These are phyloP conservation scores for Penicillium mononematosum DNA, from an alignment of 495 filamentous ascomycete species.

Conservation along the genomic window DNA sequence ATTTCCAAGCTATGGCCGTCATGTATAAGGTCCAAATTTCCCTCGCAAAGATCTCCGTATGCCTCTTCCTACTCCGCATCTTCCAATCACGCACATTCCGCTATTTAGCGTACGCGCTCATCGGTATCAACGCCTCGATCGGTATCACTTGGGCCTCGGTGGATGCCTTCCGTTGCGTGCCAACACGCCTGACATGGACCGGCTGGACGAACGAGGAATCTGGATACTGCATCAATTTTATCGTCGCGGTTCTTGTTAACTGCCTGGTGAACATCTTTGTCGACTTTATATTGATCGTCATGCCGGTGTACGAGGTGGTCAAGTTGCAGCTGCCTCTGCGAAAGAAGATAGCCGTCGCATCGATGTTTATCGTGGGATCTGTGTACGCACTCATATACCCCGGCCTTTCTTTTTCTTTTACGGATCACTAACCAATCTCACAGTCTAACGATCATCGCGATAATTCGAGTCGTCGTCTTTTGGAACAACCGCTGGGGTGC, in stretches of 20 bases:
- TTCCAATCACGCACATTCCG: slow-evolving; percentile 38
- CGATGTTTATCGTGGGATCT: slow-evolving; percentile 37
- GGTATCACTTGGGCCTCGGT: slow-evolving; percentile 33
- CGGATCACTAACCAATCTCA: background rate
- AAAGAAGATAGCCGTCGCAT: slow-evolving; percentile 33
- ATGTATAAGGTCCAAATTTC: slow-evolving; percentile 38
- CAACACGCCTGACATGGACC: slow-evolving; percentile 34
- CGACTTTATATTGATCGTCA: slow-evolving; percentile 29
- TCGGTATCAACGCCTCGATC: slow-evolving; percentile 33
- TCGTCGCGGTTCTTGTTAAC: slow-evolving; percentile 28
- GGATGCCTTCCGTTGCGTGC: slow-evolving; percentile 36
- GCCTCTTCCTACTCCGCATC: slow-evolving; percentile 46
- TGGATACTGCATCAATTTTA: slow-evolving; percentile 32
- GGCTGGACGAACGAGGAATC: slow-evolving; percentile 26
- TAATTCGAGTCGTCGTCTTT: slow-evolving; percentile 34
- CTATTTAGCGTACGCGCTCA: slow-evolving; percentile 30
- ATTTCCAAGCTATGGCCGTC: slow-evolving; percentile 31
- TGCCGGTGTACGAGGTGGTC: slow-evolving; percentile 33
- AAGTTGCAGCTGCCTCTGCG: slow-evolving; percentile 30
- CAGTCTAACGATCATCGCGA: slow-evolving; percentile 29
- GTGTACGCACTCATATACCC: slow-evolving; percentile 18
- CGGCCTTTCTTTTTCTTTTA: background rate
- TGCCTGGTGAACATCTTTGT: slow-evolving; percentile 33
- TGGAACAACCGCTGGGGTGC: slow-evolving; percentile 26
- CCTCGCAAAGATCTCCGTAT: slow-evolving; percentile 52